Evolutionary conservation across 2,329 filamentous ascomycete species (phyloP).

Genomic region (Cladosporium sp.): DNA sequence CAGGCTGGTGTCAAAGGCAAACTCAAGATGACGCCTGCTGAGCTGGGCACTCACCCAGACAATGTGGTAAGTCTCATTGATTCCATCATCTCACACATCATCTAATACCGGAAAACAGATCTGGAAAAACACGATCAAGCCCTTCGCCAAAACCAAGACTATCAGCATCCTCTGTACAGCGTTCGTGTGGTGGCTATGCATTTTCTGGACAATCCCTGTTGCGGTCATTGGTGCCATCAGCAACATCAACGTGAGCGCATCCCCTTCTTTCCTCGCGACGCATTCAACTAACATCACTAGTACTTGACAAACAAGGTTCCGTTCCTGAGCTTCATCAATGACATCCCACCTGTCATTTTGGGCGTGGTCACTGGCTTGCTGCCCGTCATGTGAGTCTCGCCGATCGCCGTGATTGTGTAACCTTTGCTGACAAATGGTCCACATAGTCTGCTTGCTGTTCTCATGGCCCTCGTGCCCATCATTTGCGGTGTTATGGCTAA

Average conservation of each 20-base stretch:
- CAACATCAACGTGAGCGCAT: constrained; percentile 34
- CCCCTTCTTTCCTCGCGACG: neutral
- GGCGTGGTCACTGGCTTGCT: constrained; percentile 46
- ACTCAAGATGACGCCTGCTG: constrained; percentile 34
- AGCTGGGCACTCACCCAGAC: constrained; percentile 37
- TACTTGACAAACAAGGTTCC: constrained; percentile 35
- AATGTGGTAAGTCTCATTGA: constrained; percentile 25
- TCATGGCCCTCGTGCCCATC: constrained; percentile 44
- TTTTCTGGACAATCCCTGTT: constrained; percentile 46
- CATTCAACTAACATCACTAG: neutral
- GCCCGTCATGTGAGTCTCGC: constrained; percentile 24
- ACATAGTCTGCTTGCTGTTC: constrained; percentile 36
- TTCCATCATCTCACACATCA: constrained; percentile 13
- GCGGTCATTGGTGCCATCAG: constrained; percentile 42
- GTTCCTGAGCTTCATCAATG: constrained; percentile 41
- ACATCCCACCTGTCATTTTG: constrained; percentile 37
- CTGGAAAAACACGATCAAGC: constrained; percentile 42
- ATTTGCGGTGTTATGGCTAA: constrained; percentile 30
- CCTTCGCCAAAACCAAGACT: constrained; percentile 25
- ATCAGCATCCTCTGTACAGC: constrained; percentile 33
- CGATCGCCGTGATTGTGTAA: neutral
- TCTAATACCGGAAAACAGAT: constrained; percentile 18
- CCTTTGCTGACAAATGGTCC: neutral
- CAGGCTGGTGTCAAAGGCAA: constrained; percentile 19
- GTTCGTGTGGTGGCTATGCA: constrained; percentile 38